Percentiles rank a stretch among this genome's conserved stretches.
Evolutionary conservation across 345 rosid genomes (phyloP).

Genomic region (Ceriops zippeliana): DNA sequence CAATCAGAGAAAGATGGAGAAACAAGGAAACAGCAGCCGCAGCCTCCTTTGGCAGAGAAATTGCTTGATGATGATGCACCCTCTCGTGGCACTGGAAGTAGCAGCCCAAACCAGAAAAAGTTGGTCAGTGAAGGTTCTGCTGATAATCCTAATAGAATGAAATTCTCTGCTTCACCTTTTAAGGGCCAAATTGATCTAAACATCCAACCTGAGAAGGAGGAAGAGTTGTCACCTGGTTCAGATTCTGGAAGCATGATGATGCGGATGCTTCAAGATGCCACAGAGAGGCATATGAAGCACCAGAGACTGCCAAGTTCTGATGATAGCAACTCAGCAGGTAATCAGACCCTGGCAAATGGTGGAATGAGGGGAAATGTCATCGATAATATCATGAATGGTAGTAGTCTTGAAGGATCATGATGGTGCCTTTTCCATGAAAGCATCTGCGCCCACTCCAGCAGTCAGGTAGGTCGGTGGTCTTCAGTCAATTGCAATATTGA

Average conservation of each 20-base stretch:
- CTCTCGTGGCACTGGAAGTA: slow-evolving; percentile 38
- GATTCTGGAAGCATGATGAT: slow-evolving; percentile 41
- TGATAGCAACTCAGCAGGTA: slow-evolving; percentile 22
- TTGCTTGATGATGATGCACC: slow-evolving; percentile 40
- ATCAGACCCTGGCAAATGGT: slow-evolving; percentile 14
- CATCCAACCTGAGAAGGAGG: slow-evolving; percentile 88
- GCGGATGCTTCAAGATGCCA: slow-evolving; percentile 38
- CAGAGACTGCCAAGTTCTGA: slow-evolving; percentile 32
- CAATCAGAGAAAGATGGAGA: slow-evolving; percentile 58
- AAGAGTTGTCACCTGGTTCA: slow-evolving; percentile 57
- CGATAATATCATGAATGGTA: slow-evolving; percentile 7
- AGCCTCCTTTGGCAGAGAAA: slow-evolving; percentile 34
- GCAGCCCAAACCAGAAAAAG: slow-evolving; percentile 45
- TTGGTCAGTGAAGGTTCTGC: slow-evolving; percentile 40
- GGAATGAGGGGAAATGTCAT: slow-evolving; percentile 20
- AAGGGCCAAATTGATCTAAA: slow-evolving; percentile 84
- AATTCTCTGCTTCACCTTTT: slow-evolving; percentile 49
- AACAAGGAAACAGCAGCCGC: slow-evolving; percentile 41
- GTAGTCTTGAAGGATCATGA: slow-evolving; percentile 27
- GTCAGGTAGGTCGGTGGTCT: slow-evolving; percentile 23
- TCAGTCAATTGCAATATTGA: neutral
- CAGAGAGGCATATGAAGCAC: slow-evolving; percentile 33
- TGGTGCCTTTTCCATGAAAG: slow-evolving; percentile 16
- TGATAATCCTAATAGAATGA: slow-evolving; percentile 40
- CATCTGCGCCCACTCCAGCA: slow-evolving; percentile 36